Base-by-base conservation (phyloP, 306 rosid genomes). In the Abrus precatorius region DNA sequence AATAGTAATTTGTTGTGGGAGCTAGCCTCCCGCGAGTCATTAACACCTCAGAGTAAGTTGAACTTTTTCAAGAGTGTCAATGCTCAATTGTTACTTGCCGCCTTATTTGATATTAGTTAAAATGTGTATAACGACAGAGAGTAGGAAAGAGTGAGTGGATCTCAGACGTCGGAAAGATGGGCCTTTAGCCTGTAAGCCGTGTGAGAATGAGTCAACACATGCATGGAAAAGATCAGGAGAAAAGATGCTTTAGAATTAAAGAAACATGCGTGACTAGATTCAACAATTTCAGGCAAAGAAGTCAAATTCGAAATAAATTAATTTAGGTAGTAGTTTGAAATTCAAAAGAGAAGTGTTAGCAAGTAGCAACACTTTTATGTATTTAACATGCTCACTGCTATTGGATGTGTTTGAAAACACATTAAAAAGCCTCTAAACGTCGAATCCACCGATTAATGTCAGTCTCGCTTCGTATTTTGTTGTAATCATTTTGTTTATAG, bases 111-210 rank as follows among this genome's bases (percentile, higher is more conserved):
- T 7, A 79, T 4, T 74, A 67, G 67, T 56, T 72, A 40, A 72
- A 76, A 72, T 59, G 43, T 59, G 57, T 76, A 61, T 76, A 60
- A 53, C 32, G 74, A 79, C 59, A 20, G 38, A 67, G 60, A 76
- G 79, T 34, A 75, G 65, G 82, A 80, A 75, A 27, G 9, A 62
- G 32, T 52, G 34, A 75, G 87, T 84, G 83, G 81, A 69, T 69
- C 50, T 75, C 34, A 62, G 12, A 62, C 79, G 79, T 75, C 53
- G 61, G 75, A 80, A 74, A 80, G 60, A 49, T 38, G 20, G 50
- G 54, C 28, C 14, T 66, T 78, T 78, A 6, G 68, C 34, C 55
- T 55, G 74, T 1, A 83, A 28, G 11, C 20, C 33, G 53, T 57
- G 12, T 7, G 44, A 38, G 73, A 62, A 70, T 27, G 69, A 62